Evolutionary conservation across 2,329 filamentous ascomycete genomes (phyloP).

Genomic region (Samsoniella hepiali): DNA sequence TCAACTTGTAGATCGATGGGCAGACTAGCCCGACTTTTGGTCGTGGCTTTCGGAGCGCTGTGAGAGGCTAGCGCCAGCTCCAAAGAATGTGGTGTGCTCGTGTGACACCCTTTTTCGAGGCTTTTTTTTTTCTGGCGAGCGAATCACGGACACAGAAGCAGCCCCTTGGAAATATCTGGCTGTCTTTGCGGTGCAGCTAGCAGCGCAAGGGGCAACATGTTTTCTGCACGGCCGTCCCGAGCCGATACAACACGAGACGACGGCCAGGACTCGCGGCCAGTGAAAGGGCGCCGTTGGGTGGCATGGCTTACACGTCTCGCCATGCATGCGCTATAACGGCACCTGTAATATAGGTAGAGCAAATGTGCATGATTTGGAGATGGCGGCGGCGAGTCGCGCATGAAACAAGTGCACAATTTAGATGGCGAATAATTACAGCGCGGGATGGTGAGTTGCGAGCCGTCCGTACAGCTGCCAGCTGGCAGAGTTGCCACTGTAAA

Average conservation of each 20-base stretch:
- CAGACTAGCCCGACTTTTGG: background rate
- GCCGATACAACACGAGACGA: background rate
- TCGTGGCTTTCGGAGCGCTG: background rate
- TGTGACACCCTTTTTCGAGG: background rate
- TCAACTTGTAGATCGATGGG: background rate
- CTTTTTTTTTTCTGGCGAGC: background rate
- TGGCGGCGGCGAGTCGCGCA: background rate
- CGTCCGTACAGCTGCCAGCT: background rate
- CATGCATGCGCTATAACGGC: background rate
- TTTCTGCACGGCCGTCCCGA: background rate
- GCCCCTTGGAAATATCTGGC: background rate
- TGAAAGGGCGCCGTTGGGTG: background rate
- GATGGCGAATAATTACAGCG: background rate
- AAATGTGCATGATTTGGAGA: constrained; percentile 1
- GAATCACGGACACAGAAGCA: background rate
- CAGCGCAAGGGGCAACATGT: background rate
- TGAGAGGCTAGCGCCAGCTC: background rate
- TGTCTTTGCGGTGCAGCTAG: background rate
- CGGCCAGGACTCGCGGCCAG: background rate
- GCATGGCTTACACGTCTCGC: background rate
- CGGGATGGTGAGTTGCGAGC: background rate
- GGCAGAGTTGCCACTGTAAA: background rate
- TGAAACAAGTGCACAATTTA: background rate
- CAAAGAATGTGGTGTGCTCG: constrained; percentile 5
- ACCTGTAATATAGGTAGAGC: background rate